Evolutionary conservation across 306 rosid species (phyloP).

Genomic region (Vicia villosa): DNA sequence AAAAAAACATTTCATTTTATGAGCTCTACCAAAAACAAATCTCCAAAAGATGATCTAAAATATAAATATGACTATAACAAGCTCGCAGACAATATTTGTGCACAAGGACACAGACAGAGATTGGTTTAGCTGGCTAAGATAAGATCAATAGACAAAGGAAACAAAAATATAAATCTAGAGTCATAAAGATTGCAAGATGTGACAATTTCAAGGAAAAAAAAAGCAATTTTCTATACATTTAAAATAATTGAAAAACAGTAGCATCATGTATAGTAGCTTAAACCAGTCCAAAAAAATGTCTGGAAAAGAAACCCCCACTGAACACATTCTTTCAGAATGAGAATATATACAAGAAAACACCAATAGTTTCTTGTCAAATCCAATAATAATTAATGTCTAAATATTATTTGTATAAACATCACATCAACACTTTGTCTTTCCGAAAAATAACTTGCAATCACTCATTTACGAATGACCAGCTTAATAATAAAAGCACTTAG

Average conservation of each 20-base stretch:
- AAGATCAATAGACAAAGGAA: constrained; percentile 1
- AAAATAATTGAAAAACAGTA: background rate
- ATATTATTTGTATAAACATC: background rate
- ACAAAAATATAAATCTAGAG: background rate
- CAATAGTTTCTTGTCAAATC: no score
- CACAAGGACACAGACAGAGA: background rate
- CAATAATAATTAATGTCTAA: no score
- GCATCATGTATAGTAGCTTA: background rate
- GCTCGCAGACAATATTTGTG: background rate
- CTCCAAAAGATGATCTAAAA: background rate
- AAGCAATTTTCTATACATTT: background rate
- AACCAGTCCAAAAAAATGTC: background rate
- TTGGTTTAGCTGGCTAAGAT: background rate
- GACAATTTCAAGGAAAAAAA: background rate
- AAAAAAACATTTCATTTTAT: constrained; percentile 17
- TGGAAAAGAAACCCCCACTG: background rate
- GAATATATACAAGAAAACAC: background rate
- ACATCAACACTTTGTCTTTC: background rate
- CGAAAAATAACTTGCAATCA: background rate
- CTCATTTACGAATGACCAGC: background rate
- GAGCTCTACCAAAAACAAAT: background rate
- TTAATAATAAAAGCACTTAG: background rate
- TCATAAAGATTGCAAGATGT: background rate
- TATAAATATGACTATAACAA: constrained; percentile 4
- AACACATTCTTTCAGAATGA: background rate